Conservation (phyloP, 2,329 filamentous ascomycete genomes). For the Hypoxylon sp. region DNA sequence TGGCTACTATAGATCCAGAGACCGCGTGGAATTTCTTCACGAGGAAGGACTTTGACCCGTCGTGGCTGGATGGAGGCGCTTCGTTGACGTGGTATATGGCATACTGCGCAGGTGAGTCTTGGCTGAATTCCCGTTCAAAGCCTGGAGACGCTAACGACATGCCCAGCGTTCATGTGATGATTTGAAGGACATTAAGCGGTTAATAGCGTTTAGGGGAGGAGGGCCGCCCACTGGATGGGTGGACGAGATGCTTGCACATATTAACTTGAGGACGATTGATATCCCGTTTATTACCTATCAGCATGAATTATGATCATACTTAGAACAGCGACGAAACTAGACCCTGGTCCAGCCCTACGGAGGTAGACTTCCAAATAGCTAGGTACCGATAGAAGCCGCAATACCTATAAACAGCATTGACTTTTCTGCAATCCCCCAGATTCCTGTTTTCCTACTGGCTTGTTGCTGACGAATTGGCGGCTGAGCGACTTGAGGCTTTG, state of each 20-base stretch:
- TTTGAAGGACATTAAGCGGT: neutral
- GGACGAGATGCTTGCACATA: slow-evolving; percentile 28
- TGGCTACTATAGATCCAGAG: slow-evolving; percentile 79
- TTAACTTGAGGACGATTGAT: slow-evolving; percentile 16
- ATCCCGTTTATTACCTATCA: slow-evolving; percentile 11
- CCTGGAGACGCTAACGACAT: slow-evolving; percentile 19
- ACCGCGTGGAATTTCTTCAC: slow-evolving; percentile 82
- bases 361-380: slow-evolving; percentile 17
- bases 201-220: slow-evolving; percentile 9
- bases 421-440: neutral
- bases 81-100: slow-evolving; percentile 88
- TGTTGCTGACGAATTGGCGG: neutral
- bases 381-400: neutral
- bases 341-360: neutral
- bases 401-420: slow-evolving; percentile 12
- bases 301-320: slow-evolving; percentile 25
- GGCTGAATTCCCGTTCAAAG: neutral
- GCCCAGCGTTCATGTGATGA: slow-evolving; percentile 49
- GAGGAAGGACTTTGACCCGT: slow-evolving; percentile 71
- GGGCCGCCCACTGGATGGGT: slow-evolving; percentile 1
- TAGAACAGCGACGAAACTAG: slow-evolving; percentile 1
- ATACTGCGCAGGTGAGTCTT: slow-evolving; percentile 76
- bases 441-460: neutral
- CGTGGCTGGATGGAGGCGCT: slow-evolving; percentile 84
- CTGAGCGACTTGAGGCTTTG: neutral